Evolutionary conservation across 1,284 basidiomycete species (phyloP), one percentile per base, ranked within the genome.

Genomic region (Ustilago lituana): DNA sequence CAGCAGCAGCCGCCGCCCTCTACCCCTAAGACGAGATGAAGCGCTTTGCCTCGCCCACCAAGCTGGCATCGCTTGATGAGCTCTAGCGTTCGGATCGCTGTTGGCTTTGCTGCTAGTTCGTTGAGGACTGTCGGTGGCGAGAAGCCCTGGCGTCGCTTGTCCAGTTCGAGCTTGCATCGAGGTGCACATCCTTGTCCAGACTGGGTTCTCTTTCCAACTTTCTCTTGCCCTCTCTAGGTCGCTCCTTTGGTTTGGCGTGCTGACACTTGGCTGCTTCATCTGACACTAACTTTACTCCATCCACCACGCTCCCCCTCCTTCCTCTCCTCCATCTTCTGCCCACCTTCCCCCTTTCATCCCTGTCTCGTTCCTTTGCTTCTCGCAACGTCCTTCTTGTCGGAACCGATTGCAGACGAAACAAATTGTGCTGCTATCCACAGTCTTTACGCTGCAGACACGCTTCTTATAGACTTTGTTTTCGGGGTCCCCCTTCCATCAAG

Each of bases 391-490:
- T 38, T 17, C 23, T 41, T 47, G 37, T 31, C 40, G 29, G 27
- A 39, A 23, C 22, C 22, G 8, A 26, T 38, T 33, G 54, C 56
- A 59, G 56, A 35, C 46, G 55, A 47, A n/a, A 19, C 26, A 11
- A 17, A 19, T 26, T 41, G 40, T 40, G 33, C 55, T 57, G 60
- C 51, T 40, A 31, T 31, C 38, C 56, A 68, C 59, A 49, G 60
- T 63, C 65, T 68, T 59, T 65, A 59, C n/a, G n/a, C 65, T 54
- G 43, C 54, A 22, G 19, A 12, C 27, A n/a, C 22, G 14, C 19
- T 10, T 12, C 33, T 41, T 59, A 58, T 55, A 53, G 40, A 27
- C 29, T 24, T 31, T 15, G 26, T 29, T 35, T 22, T 15, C 24
- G 27, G 35, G 24, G 22, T 50, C 41, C 9, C 29, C n/a, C 3